Evolutionary conservation across 805 yeast species (phyloP), one percentile per base, ranked within the genome.

Genomic region (Starmerella kuoi): DNA sequence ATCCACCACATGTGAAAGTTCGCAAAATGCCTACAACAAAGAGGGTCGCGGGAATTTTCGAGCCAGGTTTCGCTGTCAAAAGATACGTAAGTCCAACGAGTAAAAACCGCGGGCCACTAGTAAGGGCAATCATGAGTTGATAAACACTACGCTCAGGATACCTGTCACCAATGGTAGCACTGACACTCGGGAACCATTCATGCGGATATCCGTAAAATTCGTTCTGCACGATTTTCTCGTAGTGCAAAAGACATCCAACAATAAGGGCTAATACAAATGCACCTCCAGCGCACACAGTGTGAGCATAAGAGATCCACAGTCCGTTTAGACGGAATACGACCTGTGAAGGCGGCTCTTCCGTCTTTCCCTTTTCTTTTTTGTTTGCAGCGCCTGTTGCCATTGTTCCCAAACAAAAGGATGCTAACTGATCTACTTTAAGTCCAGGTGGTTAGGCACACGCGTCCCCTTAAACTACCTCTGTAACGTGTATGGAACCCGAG

Each of bases 131-230:
- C 48, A 88, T 63, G 28, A 88, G 69, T 63, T 91, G 98, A 60
- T 88, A 91, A 17, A 91, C 63, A 1, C 95, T 83, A 51, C 98
- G 68, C 62, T 91, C 98, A 0, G 98, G 98, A 59, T 86, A 91
- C 46, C 96, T 64, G 59, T 91, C 98, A 35, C 98, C 98, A 57
- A 91, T 91, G 1, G 98, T 75, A 1, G 98, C 97, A 28, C 94
- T 80, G 2, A 91, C 98, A 55, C 93, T 79, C 2, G 98, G 98
- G 58, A 91, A 88, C 97, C 98, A 91, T 61, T 91, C 98, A 46
- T 87, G 91, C 2, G 98, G 98, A 58, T 85, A 91, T 1, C 94
- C 93, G 57, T 68, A 87, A 49, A 75, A 74, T 37, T 87, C 81
- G 59, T 91, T 91, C 55, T 76, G 69, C 9, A 91, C 95, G 57